phyloP scores from a whole-genome alignment of 257 asterid species.

The Dorcoceras hygrometricum region DNA sequence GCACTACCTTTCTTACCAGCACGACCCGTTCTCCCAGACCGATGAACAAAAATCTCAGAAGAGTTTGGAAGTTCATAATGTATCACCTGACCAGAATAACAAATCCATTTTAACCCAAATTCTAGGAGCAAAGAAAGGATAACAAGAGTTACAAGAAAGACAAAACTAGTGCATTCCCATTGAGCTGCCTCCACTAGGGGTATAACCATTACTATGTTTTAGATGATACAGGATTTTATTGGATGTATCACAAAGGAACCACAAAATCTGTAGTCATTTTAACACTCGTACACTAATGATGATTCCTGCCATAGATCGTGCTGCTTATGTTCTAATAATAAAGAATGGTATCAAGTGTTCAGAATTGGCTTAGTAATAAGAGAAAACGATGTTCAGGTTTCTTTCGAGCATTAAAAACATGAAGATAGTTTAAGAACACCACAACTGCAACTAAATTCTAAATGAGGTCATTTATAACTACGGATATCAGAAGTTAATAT shows the following conservation, averaged over 20 bases:
- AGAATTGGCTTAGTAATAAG: neutral
- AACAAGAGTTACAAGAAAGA: conserved; percentile 11
- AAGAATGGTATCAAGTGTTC: neutral
- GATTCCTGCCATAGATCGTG: conserved; percentile 1
- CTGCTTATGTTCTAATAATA: neutral
- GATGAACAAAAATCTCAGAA: conserved; percentile 86
- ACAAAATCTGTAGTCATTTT: neutral
- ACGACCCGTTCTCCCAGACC: conserved; percentile 99
- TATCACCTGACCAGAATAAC: conserved; percentile 56
- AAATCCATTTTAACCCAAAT: neutral
- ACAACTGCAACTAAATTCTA: neutral
- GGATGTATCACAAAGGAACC: conserved; percentile 7
- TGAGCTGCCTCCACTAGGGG: conserved; percentile 7
- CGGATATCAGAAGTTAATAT: neutral
- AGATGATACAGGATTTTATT: conserved; percentile 8
- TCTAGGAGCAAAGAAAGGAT: neutral
- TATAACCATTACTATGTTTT: neutral
- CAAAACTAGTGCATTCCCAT: conserved; percentile 6
- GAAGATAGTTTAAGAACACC: neutral
- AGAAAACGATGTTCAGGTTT: neutral
- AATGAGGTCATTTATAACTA: neutral
- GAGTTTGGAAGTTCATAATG: conserved; percentile 90
- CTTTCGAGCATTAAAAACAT: neutral
- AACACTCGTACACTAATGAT: neutral
- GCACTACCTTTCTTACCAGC: conserved; percentile 97